Percentiles rank a stretch among this genome's conserved stretches.
These are phyloP conservation scores for Penicillium sp. DNA, from an alignment of 2,329 filamentous ascomycete genomes.

Conservation along the genomic window DNA sequence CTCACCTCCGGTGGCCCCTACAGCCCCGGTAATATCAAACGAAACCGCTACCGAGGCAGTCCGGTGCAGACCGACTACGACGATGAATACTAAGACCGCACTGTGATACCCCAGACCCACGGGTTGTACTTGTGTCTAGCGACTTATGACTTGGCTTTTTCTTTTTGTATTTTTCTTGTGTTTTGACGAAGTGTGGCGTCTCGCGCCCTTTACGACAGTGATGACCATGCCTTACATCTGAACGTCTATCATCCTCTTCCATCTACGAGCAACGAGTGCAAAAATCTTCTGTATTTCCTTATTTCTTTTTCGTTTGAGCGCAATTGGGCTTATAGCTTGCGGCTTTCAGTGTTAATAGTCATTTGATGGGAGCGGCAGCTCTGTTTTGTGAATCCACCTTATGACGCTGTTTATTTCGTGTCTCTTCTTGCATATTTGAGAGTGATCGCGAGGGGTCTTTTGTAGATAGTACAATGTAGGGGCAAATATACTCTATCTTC, in stretches of 20 bases:
- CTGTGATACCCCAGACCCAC: conserved; percentile 20
- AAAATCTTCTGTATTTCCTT: conserved; percentile 1
- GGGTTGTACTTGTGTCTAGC: conserved; percentile 18
- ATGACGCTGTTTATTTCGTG: neutral
- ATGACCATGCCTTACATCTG: conserved; percentile 4
- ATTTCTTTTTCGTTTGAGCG: neutral
- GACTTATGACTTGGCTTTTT: conserved; percentile 4
- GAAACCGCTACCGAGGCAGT: conserved; percentile 39
- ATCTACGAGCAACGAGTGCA: conserved; percentile 8
- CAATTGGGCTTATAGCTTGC: neutral
- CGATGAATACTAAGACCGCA: conserved; percentile 29
- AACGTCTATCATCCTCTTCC: conserved; percentile 3
- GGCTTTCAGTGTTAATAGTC: conserved; percentile 3
- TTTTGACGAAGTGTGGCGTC: conserved; percentile 2
- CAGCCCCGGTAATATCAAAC: conserved; percentile 35
- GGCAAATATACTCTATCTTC: neutral
- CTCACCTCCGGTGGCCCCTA: conserved; percentile 37
- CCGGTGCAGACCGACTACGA: conserved; percentile 41
- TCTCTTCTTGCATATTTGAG: neutral
- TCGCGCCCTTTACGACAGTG: conserved; percentile 13
- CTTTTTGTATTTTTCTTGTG: conserved; percentile 7
- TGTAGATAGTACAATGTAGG: conserved; percentile 12
- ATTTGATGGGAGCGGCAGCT: neutral
- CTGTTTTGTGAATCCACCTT: conserved; percentile 4
- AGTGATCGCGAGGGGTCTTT: neutral